These are phyloP conservation scores for Orbilia javanica DNA, from an alignment of 2,329 filamentous ascomycete species.

Conservation along the genomic window DNA sequence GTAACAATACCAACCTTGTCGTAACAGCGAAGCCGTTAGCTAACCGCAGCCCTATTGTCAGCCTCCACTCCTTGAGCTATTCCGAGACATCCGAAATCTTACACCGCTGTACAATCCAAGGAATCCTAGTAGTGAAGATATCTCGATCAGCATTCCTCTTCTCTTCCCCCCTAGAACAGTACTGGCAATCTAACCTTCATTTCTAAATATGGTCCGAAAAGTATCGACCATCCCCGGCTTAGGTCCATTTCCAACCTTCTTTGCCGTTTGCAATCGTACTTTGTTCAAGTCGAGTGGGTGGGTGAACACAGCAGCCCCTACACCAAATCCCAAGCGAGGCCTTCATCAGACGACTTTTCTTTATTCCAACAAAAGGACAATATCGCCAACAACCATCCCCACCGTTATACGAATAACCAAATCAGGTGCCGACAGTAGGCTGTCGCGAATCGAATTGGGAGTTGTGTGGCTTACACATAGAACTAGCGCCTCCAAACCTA, in stretches of 20 bases:
- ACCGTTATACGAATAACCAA: neutral
- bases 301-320: constrained; percentile 82
- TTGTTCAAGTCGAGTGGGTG: constrained; percentile 77
- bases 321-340: neutral
- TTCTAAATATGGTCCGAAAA: constrained; percentile 81
- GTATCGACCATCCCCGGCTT: constrained; percentile 78
- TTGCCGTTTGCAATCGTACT: constrained; percentile 61
- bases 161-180: neutral
- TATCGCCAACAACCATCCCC: neutral
- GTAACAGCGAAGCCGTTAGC: constrained; percentile 90
- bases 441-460: constrained; percentile 8
- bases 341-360: neutral
- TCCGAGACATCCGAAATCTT: constrained; percentile 62
- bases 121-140: constrained; percentile 63
- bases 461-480: constrained; percentile 53
- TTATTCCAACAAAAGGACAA: neutral
- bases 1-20: constrained; percentile 71
- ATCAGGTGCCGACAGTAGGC: neutral
- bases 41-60: constrained; percentile 62
- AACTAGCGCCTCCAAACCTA: constrained; percentile 58
- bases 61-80: constrained; percentile 6
- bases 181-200: constrained; percentile 71
- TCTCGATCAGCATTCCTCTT: constrained; percentile 6
- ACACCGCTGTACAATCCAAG: constrained; percentile 86
- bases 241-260: constrained; percentile 58